Conservation (phyloP, 345 rosid genomes). For the Dimocarpus longan region DNA sequence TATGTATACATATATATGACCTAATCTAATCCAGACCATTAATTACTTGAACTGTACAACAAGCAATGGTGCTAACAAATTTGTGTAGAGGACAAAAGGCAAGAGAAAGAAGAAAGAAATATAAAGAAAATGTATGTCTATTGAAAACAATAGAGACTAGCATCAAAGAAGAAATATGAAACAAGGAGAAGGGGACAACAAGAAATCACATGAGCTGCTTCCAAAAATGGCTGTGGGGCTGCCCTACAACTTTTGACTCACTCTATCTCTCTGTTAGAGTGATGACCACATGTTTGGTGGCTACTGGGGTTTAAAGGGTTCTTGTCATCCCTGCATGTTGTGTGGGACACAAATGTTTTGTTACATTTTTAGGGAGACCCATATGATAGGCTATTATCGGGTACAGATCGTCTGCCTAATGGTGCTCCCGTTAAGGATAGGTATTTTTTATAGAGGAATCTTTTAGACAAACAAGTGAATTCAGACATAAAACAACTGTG, state of each 20-base stretch:
- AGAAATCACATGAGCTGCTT: constrained; percentile 1
- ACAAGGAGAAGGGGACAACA: constrained; percentile 1
- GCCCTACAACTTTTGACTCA: background rate
- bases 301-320: background rate
- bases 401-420: background rate
- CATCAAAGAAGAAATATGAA: background rate
- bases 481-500: too few species aligned
- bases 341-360: too few species aligned
- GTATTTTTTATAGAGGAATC: too few species aligned
- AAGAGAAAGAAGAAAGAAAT: background rate
- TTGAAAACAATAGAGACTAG: too few species aligned
- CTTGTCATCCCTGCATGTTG: background rate
- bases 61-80: background rate
- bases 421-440: too few species aligned
- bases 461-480: too few species aligned
- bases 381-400: too few species aligned
- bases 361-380: too few species aligned
- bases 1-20: too few species aligned
- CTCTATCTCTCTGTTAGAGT: background rate
- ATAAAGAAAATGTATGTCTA: too few species aligned
- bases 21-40: background rate
- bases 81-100: background rate
- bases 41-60: too few species aligned
- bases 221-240: too few species aligned
- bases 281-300: background rate